Evolutionary conservation across 768 basidiomycete genomes (phyloP), one percentile per base, ranked within the genome.

Genomic region (Boletus sp.): DNA sequence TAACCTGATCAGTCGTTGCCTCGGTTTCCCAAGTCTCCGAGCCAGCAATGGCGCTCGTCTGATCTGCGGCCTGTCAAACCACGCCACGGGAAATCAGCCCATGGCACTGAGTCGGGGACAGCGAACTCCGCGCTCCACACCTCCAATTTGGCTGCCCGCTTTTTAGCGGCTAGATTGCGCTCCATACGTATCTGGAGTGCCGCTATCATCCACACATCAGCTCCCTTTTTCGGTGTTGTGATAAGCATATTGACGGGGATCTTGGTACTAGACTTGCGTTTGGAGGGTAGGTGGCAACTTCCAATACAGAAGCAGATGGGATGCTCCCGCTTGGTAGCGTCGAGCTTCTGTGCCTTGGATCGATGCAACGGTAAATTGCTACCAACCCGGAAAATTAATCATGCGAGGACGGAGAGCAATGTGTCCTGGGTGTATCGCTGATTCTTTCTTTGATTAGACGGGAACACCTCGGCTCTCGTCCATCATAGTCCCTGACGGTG

Each of bases 111-210:
- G 6, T 37, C 11, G 23, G 23, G 32, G 44, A 33, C 25, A 30
- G 44, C 39, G 19, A 6, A 27, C 37, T 47, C 46, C 52, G 32
- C 29, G n/a, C 47, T 38, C 51, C 58, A 59, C 7, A 15, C n/a
- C 35, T 47, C 53, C 50, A 40, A 27, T 27, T n/a, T 21, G 33
- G 15, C 33, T 10, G 10, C 9, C 43, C 27, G 17, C 33, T 13
- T 19, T 17, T 19, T n/a, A 33, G 21, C 23, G 39, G 32, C 45
- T 34, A 29, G 37, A 60, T 30, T 35, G 25, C 21, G 25, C 25
- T 59, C 30, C 21, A 23, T 47, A 3, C 32, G 19, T 32, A 7
- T 32, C 37, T 50, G 59, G 59, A 50, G 58, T 19, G 32, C 44
- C 5, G 30, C 23, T 15, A 17, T 10, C 21, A 10, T 5, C 2